Percentiles rank a stretch among this genome's conserved stretches.
These are phyloP conservation scores for Oryza meridionalis DNA, from an alignment of 176 grass and related monocot genomes.

Conservation along the genomic window DNA sequence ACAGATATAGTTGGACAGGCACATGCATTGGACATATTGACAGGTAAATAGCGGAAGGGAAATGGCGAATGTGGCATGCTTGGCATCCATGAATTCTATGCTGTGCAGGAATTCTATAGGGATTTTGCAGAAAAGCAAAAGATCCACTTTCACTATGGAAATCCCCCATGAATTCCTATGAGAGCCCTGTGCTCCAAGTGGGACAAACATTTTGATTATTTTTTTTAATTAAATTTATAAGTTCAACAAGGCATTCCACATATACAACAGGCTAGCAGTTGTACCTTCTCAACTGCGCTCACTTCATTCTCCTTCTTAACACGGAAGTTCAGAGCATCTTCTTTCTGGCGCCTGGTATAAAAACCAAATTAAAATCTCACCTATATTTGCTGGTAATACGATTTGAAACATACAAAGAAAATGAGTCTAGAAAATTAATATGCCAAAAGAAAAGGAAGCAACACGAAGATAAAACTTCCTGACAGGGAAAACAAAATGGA, in stretches of 20 bases:
- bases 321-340: slow-evolving; percentile 95
- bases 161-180: slow-evolving; percentile 14
- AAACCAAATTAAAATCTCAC: slow-evolving; percentile 10
- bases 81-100: background rate
- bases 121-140: background rate
- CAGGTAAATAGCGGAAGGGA: background rate
- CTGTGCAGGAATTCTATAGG: background rate
- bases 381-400: background rate
- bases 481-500: background rate
- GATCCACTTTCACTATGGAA: background rate
- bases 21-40: slow-evolving; percentile 3
- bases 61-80: background rate
- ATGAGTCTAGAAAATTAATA: slow-evolving; percentile 14
- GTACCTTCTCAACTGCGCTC: slow-evolving; percentile 79
- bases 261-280: background rate
- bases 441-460: slow-evolving; percentile 26
- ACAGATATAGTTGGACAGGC: background rate
- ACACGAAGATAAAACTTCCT: background rate
- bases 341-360: slow-evolving; percentile 81
- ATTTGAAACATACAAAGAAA: slow-evolving; percentile 6
- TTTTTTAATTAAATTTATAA: slow-evolving; percentile 10
- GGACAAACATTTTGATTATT: slow-evolving; percentile 2
- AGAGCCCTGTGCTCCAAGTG: background rate
- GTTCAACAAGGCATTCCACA: background rate
- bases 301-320: slow-evolving; percentile 93